Conservation (phyloP, 2,329 filamentous ascomycete genomes). For the Epichloe gansuensis region DNA sequence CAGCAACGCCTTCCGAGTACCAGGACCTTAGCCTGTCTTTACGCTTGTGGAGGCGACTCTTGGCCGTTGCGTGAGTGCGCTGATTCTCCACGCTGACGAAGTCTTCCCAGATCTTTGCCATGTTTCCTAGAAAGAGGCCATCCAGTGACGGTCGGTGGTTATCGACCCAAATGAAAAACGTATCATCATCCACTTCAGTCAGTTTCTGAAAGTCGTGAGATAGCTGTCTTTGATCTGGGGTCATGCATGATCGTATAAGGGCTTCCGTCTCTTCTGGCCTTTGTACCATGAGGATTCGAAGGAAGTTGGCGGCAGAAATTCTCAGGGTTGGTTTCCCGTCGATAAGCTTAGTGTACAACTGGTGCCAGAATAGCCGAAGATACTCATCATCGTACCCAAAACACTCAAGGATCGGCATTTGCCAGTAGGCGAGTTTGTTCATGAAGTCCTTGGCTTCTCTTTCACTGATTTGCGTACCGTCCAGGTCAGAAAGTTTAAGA, state of each 20-base stretch:
- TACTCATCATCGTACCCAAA: conserved; percentile 71
- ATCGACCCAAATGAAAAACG: conserved; percentile 85
- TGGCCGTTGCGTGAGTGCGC: conserved; percentile 64
- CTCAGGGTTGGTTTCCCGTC: conserved; percentile 57
- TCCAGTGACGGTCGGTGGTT: conserved; percentile 69
- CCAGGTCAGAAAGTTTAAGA: conserved; percentile 71
- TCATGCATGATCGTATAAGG: conserved; percentile 61
- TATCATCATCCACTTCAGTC: conserved; percentile 77
- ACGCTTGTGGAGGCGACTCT: conserved; percentile 57
- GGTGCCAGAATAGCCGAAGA: conserved; percentile 78
- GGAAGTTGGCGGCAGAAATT: conserved; percentile 66
- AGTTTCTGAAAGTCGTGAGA: conserved; percentile 70
- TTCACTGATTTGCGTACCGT: conserved; percentile 48
- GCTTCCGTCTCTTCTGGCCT: conserved; percentile 72
- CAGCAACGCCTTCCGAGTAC: conserved; percentile 55
- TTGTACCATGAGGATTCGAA: conserved; percentile 87
- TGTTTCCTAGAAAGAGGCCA: conserved; percentile 64
- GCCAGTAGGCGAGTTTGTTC: conserved; percentile 87
- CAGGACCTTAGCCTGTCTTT: conserved; percentile 74
- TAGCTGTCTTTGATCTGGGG: conserved; percentile 57
- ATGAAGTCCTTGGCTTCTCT: conserved; percentile 59
- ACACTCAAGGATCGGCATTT: conserved; percentile 73
- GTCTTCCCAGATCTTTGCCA: conserved; percentile 77
- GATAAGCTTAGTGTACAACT: conserved; percentile 81
- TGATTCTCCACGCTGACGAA: conserved; percentile 77